Percentiles rank a stretch among this genome's conserved stretches.
phyloP scores from a whole-genome alignment of 306 rosid genomes.

The Sesbania bispinosa region DNA sequence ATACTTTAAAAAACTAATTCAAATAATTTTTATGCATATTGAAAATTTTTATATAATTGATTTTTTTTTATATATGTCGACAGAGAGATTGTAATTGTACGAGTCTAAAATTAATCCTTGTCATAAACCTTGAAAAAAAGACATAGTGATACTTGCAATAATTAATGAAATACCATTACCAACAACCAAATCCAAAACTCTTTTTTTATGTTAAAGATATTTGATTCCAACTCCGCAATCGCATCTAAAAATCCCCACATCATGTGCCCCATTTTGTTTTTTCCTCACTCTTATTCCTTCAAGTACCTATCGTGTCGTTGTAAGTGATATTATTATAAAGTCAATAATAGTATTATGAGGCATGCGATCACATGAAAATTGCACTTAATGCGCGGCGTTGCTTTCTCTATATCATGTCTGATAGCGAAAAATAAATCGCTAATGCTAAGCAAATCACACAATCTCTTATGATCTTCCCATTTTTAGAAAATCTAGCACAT shows the following conservation, averaged over 20 bases:
- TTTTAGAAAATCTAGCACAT: neutral
- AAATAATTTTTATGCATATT: no score
- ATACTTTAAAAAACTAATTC: no score
- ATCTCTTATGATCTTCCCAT: neutral
- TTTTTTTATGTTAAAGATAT: neutral
- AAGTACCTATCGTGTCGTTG: no score
- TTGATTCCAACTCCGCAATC: neutral
- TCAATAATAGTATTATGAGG: conserved; percentile 5
- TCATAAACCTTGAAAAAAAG: neutral
- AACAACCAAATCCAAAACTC: neutral
- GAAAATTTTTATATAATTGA: no score
- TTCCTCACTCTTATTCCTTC: neutral
- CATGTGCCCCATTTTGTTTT: neutral
- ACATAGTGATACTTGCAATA: neutral
- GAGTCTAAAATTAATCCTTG: neutral
- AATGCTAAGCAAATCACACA: no score
- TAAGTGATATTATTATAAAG: neutral
- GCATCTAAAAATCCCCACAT: neutral
- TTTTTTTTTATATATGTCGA: no score
- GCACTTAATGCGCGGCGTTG: conserved; percentile 19
- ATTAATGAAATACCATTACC: neutral
- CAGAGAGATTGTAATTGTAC: no score
- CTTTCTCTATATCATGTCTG: no score
- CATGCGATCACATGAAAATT: conserved; percentile 26
- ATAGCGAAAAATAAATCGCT: conserved; percentile 3